Base-by-base conservation (phyloP, 352 stramenopile genomes). In the Phytophthora chlamydospora region DNA sequence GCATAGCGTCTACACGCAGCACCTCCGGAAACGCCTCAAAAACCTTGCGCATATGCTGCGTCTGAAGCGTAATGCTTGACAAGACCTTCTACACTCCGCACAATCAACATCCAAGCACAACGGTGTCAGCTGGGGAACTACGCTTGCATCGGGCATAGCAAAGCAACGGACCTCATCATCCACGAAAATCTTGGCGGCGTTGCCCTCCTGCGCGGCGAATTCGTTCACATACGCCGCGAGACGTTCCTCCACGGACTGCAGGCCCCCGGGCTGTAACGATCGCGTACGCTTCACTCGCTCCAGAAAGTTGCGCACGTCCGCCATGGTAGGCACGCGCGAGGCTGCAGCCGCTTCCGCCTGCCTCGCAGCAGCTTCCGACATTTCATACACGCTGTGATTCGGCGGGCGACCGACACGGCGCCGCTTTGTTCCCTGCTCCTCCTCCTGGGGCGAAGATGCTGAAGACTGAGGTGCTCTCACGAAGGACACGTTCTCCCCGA, bases 21-120 rank as follows among this genome's bases (percentile, higher is more conserved):
- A 76, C 68, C 53, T 76, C 68, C 9, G 68, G 68, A 16, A 76
- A 76, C 0, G 63, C 63, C 12, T 67, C 63, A 13, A 76, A 76
- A 1, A 58, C 63, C 38, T 71, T 66, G 12, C 68, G 68, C 68
- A 76, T 76, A 41, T 71, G 66, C 31, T 73, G 68, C 17, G 68
- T 76, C 53, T 76, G 68, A 9, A 76, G 53, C 16, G 68, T 76
- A 50, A 76, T 73, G 33, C 58, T 71, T 7, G 68, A 73, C 29
- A 76, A 66, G 12, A 76, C 64, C 29, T 76, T 76, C 68, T 76
- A 33, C 16, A 32, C 27, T 52, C 45, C 11, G 24, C 43, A 49
- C 10, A 36, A 58, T 9, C n/a, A 31, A 2, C 12, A 40, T 32
- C 21, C 19, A 48, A 13, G 13, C 4, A 19, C 10, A 51, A 24